Evolutionary conservation across 306 rosid genomes (phyloP).

Genomic region (Datisca glomerata): DNA sequence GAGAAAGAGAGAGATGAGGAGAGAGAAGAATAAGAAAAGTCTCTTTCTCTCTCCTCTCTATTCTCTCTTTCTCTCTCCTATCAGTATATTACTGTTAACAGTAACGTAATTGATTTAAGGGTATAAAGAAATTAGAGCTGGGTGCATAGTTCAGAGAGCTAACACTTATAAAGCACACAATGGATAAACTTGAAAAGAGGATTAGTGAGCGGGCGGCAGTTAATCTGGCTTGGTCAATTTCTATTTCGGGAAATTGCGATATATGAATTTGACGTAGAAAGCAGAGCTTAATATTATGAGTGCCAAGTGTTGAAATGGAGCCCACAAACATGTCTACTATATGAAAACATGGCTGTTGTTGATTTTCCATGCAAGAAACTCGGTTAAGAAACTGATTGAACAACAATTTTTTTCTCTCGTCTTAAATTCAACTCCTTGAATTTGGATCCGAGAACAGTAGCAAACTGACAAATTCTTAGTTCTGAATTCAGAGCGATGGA

Average conservation of each 20-base stretch:
- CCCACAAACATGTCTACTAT: constrained; percentile 20
- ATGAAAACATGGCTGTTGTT: constrained; percentile 19
- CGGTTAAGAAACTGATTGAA: constrained; percentile 24
- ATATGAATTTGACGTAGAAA: constrained; percentile 7
- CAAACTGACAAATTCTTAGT: background rate
- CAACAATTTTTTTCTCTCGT: constrained; percentile 15
- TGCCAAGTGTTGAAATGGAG: constrained; percentile 29
- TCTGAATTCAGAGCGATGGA: constrained; percentile 28
- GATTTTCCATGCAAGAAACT: constrained; percentile 20
- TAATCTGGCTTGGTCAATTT: constrained; percentile 28
- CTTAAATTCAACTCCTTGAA: background rate
- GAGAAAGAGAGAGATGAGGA: too few species aligned
- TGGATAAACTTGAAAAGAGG: too few species aligned
- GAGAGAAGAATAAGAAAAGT: too few species aligned
- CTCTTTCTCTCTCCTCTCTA: too few species aligned
- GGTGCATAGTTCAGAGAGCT: too few species aligned
- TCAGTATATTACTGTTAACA: too few species aligned
- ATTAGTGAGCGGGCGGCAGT: too few species aligned
- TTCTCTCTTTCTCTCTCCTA: too few species aligned
- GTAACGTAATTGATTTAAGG: too few species aligned
- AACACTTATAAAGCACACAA: too few species aligned
- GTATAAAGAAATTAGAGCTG: too few species aligned
- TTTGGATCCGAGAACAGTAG: too few species aligned
- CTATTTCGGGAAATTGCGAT: constrained; percentile 19
- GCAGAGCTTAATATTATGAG: constrained; percentile 1